These are phyloP conservation scores for Orbilia ellipsospora DNA, from an alignment of 2,329 filamentous ascomycete genomes.

Conservation along the genomic window DNA sequence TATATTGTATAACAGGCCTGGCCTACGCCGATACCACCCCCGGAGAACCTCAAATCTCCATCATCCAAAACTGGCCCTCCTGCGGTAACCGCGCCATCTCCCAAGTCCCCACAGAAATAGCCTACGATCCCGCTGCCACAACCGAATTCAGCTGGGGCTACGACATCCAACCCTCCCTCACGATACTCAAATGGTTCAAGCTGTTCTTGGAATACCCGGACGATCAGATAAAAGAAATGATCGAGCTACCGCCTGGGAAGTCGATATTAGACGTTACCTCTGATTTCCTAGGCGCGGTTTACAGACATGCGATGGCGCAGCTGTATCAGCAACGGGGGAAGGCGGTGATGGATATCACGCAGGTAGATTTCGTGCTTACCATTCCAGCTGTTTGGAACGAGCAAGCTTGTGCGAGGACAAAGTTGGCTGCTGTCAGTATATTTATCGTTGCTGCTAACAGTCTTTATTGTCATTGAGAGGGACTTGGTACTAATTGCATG, in stretches of 20 bases:
- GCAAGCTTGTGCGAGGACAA: constrained; percentile 41
- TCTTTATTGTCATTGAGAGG: not conserved
- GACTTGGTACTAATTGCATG: not conserved
- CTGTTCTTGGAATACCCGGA: constrained; percentile 54
- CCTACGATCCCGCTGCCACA: constrained; percentile 45
- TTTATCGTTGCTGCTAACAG: not conserved
- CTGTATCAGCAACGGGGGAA: constrained; percentile 48
- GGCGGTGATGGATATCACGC: constrained; percentile 54
- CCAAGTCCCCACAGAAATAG: constrained; percentile 56
- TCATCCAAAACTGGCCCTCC: constrained; percentile 57
- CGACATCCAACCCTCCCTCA: constrained; percentile 54
- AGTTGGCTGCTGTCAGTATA: constrained; percentile 36
- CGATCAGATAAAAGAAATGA: constrained; percentile 44
- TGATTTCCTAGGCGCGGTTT: constrained; percentile 56
- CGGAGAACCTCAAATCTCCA: constrained; percentile 52
- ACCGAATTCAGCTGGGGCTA: constrained; percentile 56
- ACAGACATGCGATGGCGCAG: constrained; percentile 56
- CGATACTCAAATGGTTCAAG: constrained; percentile 57
- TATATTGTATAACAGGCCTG: constrained; percentile 6
- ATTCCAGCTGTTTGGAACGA: constrained; percentile 87
- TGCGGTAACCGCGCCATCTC: constrained; percentile 54
- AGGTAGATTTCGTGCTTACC: constrained; percentile 80
- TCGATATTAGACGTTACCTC: constrained; percentile 53
- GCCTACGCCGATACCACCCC: constrained; percentile 49
- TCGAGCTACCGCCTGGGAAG: constrained; percentile 54